Base-by-base conservation (phyloP, 2,329 filamentous ascomycete species). In the Pseudogymnoascus sp. region DNA sequence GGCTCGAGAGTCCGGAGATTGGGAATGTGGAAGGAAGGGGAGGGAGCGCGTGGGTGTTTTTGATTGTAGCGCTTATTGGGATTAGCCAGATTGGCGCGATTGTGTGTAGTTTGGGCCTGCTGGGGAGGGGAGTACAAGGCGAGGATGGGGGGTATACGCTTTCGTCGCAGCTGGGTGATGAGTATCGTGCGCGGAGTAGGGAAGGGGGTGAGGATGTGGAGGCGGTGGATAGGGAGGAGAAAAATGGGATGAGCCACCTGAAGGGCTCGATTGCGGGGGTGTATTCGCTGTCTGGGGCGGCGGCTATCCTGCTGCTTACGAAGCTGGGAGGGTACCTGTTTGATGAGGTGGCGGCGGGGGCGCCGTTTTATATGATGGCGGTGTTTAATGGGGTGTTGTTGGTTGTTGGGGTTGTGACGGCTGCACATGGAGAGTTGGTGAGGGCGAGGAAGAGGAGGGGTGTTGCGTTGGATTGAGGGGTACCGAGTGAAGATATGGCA, bases 41-140 rank as follows among this genome's bases (percentile, higher is more conserved):
- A 35, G 90, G 90, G 16, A 85, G 81, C 35, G 82, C 84, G 0
- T 79, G 77, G 10, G 86, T 96, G 14, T 92, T 96, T 72, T 67
- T 93, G 11, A 83, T 93, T 14, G 91, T 92, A 44, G 84, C 88
- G 0, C 77, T 96, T 16, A 85, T 97, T 40, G 95, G 95, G 13
- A 85, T 96, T 71, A 96, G 91, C 70, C 95, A 99, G 75, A 97
- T 99, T 66, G 95, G 93, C 1, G 89, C 92, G 10, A 97, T 99
- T 64, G 95, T 99, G 0, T 97, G 93, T 77, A 96, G 91, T 67
- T 82, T 99, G n/a, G 92, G 90, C 0, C 85, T 95, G 0, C 82
- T 99, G 2, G 91, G 91, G 38, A 86, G 86, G 14, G 93, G 92
- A 3, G 88, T 97, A 21, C 79, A 96, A 60, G 75, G 75, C 68